Evolutionary conservation across 1,284 basidiomycete genomes (phyloP), one percentile per base, ranked within the genome.

Genomic region (Macrocybe sp.): DNA sequence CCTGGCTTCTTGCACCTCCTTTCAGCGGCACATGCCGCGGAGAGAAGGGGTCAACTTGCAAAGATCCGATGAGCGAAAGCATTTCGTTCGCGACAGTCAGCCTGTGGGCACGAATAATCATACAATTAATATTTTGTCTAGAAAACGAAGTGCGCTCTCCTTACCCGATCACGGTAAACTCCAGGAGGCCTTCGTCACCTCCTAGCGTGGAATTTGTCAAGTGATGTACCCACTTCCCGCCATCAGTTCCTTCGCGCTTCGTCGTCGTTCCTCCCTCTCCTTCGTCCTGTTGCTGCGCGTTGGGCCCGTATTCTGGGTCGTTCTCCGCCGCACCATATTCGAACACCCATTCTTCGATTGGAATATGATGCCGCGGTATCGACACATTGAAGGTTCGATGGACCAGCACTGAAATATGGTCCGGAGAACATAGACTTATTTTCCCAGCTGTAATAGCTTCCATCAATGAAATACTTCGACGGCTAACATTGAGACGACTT

Each of bases 301-400:
- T 72, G 10, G 69, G 61, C 28, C 76, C 80, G 62, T 77, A 83
- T 59, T 87, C 83, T 3, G 86, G 83, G 52, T 90, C 86, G 55
- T 86, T 86, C 59, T 86, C 85, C 11, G 80, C 79, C 0, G 85
- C 74, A 3, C 83, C 88, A 53, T 93, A 85, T 62, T 97, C 90
- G 59, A 96, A 98, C 53, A 86, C 80, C 83, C 89, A 98, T 45
- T 80, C 68, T 41, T 89, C 84, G 16, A 67, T 73, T 2, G 85
- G 91, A 60, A 99, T 92, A 65, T 99, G 96, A 60, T 91, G 81
- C 47, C 91, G 83, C 1, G 94, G 92, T 64, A 99, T 97, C 6
- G 93, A 95, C 10, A 93, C 92, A 66, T 99, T 99, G 76, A 99
- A 99, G 6, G 92, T 96, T 47, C 87, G 86, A 60, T 97, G 92